Percentiles rank a stretch among this genome's conserved stretches.
Conservation (phyloP, 192 early-diverging fungal species). For the Gonapodya prolifera region DNA sequence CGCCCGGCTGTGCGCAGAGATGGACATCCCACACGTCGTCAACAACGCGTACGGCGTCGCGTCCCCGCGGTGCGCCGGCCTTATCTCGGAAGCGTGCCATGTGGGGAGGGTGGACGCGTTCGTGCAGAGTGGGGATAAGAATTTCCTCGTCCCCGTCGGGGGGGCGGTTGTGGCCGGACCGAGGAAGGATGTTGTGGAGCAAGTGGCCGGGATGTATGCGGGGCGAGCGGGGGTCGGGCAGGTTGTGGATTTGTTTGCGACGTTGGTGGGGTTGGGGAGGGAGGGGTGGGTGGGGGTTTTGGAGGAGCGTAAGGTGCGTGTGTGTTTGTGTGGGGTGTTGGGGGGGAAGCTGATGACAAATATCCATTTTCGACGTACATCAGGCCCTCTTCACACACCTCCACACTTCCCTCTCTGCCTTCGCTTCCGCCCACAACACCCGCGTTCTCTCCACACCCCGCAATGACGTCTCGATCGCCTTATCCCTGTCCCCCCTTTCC, state of each 20-base stretch:
- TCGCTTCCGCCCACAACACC: background rate
- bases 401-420: background rate
- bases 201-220: background rate
- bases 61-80: background rate
- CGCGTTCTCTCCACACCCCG: background rate
- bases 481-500: background rate
- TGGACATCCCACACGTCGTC: background rate
- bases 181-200: background rate
- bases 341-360: no score
- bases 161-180: background rate
- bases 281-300: background rate
- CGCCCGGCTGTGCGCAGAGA: background rate
- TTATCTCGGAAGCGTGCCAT: constrained; percentile 5
- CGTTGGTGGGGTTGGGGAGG: constrained; percentile 3
- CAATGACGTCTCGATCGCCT: constrained; percentile 5
- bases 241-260: constrained; percentile 5
- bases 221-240: background rate
- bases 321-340: background rate
- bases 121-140: constrained; percentile 6
- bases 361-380: no score
- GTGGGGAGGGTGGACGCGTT: background rate
- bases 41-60: constrained; percentile 9
- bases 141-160: constrained; percentile 7
- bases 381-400: background rate
- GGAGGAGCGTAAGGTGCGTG: background rate